These are phyloP conservation scores for Annona squamosa DNA, from an alignment of 164 flowering plant genomes.

Conservation along the genomic window DNA sequence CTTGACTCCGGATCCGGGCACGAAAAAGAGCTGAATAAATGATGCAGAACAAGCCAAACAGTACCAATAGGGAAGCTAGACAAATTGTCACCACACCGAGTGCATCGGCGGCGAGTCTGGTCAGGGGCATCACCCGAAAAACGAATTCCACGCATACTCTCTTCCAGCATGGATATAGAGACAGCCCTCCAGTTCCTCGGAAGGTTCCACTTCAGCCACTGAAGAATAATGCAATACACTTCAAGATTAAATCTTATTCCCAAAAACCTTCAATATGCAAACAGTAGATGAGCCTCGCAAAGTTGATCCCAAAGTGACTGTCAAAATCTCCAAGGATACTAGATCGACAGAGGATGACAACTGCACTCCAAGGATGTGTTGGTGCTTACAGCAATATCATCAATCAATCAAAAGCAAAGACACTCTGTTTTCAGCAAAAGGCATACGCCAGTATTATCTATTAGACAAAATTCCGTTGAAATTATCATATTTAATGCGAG, in stretches of 20 bases:
- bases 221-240: constrained; percentile 12
- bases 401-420: too few species aligned
- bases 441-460: too few species aligned
- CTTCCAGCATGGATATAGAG: constrained; percentile 83
- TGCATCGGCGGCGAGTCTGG: constrained; percentile 83
- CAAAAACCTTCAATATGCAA: constrained; percentile 3
- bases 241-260: constrained; percentile 9
- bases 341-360: too few species aligned
- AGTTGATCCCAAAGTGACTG: too few species aligned
- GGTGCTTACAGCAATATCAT: too few species aligned
- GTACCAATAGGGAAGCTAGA: constrained; percentile 57
- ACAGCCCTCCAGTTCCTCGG: constrained; percentile 18
- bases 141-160: constrained; percentile 98
- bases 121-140: constrained; percentile 97
- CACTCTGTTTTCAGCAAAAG: too few species aligned
- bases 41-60: constrained; percentile 73
- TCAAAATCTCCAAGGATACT: too few species aligned
- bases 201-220: constrained; percentile 24
- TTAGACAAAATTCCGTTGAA: too few species aligned
- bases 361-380: too few species aligned
- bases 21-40: constrained; percentile 65
- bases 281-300: not conserved
- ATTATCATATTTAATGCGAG: too few species aligned
- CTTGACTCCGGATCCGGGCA: constrained; percentile 41
- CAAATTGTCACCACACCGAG: constrained; percentile 94